Evolutionary conservation across 352 stramenopile species (phyloP), one percentile per base, ranked within the genome.

Genomic region (Globisporangium orthogonon): DNA sequence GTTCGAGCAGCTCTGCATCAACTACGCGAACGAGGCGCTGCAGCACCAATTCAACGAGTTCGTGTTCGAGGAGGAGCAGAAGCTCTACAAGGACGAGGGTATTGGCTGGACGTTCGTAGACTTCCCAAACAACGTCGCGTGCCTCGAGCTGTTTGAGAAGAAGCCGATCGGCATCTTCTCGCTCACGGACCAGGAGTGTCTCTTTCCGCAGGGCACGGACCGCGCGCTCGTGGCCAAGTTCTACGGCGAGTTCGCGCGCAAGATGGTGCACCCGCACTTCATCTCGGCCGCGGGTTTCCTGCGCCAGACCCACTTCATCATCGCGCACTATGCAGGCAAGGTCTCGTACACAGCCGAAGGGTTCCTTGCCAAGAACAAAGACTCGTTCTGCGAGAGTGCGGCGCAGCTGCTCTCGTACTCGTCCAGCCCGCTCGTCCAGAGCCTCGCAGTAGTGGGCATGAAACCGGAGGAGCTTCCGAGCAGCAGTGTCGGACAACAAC

Each of bases 331-430:
- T 62, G 88, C 88, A 6, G 87, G 87, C 40, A 71, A 69, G 33
- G 86, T 97, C 29, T 79, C 65, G 13, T 97, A 97, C 67, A 78
- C 74, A 0, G 63, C 80, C 29, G 74, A 93, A 7, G 85, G 83
- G 0, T 97, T 97, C 47, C 67, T 91, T 4, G 82, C 76, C n/a
- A 97, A 97, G 71, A 97, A 97, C 70, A 96, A 94, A 62, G 88
- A 97, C 66, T 76, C 83, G 28, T 88, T 96, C 46, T 87, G 83
- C 54, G 76, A 91, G 61, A 89, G 70, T 49, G 78, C 75, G 6
- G 73, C 71, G 15, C 53, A 75, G 55, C 60, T 92, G 52, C 64
- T 89, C 29, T 67, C 73, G 9, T 71, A 63, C 29, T 89, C 77
- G 11, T 72, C 66, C 11, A 87, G 80, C 35, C 63, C 74, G n/a